Evolutionary conservation across 306 rosid genomes (phyloP), one percentile per base, ranked within the genome.

Genomic region (Rosa chinensis): DNA sequence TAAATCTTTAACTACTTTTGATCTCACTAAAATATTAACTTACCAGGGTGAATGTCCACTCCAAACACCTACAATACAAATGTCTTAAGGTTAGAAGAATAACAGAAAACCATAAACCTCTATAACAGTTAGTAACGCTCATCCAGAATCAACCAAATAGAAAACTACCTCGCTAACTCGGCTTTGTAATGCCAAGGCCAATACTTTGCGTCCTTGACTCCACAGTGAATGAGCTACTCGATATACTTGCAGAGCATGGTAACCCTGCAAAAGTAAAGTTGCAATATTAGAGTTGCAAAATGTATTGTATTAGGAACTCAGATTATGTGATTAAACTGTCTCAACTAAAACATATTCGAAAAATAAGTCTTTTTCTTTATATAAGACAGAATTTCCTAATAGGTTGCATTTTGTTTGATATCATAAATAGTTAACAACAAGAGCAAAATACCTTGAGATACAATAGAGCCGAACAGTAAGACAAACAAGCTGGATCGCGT

Each of bases 11-110:
- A 35, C 39, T 64, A 50, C 66, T 66, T 10, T 1, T 25, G 68
- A 62, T 9, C 13, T 62, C 67, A 17, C 56, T 2, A 44, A 18
- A 70, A 66, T 76, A 74, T 49, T 40, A 86, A 77, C 82, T 40
- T 87, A 92, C 99, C 99, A 17, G 99, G 97, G 85, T 94, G 97
- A 86, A 92, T 92, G 85, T 94, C 99, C 70, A 92, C 87, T 75
- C 94, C 90, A 56, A 95, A 95, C 84, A 95, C 99, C 99, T 94
- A 92, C 3, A 64, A 77, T 32, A 76, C 74, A 74, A 84, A 79
- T 43, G 58, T 50, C 49, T 11, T 17, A 75, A 47, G 37, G 84
- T 80, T 62, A 78, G 73, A 45, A 39, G 61, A 71, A 74, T 67
- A 68, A 78, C 44, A 77, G 43, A 35, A 43, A 75, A 78, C 64